Evolutionary conservation across 208 protist genomes (phyloP).

Genomic region (Kentomonas sorsogonicus): DNA sequence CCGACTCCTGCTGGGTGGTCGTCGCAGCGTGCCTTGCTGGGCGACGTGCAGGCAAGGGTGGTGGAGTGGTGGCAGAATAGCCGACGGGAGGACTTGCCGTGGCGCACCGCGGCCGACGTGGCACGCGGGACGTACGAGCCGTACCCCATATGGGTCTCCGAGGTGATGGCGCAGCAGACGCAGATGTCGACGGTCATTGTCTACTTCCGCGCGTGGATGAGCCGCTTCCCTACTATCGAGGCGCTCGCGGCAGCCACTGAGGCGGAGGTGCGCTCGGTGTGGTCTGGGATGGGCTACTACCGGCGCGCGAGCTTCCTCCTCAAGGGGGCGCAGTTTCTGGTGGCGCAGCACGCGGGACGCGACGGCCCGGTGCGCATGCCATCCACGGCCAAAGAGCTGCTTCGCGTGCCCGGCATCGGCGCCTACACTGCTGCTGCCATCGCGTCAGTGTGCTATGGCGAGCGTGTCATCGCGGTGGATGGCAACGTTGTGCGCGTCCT

Average conservation of each 20-base stretch:
- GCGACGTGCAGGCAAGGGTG: constrained; percentile 19
- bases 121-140: constrained; percentile 31
- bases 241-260: constrained; percentile 65
- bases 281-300: constrained; percentile 94
- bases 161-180: constrained; percentile 96
- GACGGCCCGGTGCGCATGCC: constrained; percentile 28
- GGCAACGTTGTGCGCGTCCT: constrained; percentile 93
- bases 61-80: constrained; percentile 42
- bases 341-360: constrained; percentile 24
- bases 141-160: constrained; percentile 91
- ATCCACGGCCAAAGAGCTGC: constrained; percentile 32
- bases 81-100: constrained; percentile 50
- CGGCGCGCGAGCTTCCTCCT: constrained; percentile 79
- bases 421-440: constrained; percentile 93
- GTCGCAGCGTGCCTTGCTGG: too few species aligned
- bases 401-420: constrained; percentile 87
- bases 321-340: constrained; percentile 81
- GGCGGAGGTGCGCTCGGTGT: constrained; percentile 83
- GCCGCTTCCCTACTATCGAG: constrained; percentile 74
- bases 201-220: constrained; percentile 90
- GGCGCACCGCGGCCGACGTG: constrained; percentile 17
- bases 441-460: constrained; percentile 83
- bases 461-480: constrained; percentile 77
- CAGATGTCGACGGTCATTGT: constrained; percentile 86
- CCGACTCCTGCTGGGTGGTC: too few species aligned